Evolutionary conservation across 805 yeast genomes (phyloP), one percentile per base, ranked within the genome.

Genomic region (Pichia californica): DNA sequence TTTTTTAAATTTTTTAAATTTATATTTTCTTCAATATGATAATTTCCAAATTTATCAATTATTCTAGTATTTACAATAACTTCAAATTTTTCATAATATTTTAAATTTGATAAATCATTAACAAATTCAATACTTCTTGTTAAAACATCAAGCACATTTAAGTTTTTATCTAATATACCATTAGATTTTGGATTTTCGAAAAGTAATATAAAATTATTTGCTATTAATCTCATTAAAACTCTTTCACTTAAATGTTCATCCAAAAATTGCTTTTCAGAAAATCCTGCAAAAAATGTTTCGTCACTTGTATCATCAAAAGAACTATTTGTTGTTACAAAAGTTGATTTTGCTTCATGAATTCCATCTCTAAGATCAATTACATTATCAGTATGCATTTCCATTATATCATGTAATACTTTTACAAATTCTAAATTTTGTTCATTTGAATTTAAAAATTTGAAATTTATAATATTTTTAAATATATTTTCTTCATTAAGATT

Each of bases 361-460:
- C 98, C 99, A 47, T 79, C 78, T 14, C 96, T 86, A 43, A 91
- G 65, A 4, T 77, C 73, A 3, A 94, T 84, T 39, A 93, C 71
- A 4, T 95, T 88, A 58, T 93, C 95, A 14, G 87, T 74, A 59
- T 91, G 98, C 31, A 79, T 70, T 45, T 81, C 82, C 15, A 87
- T 75, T 49, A 87, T 80, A 36, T 74, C 65, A 19, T 68, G 63
- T 39, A 91, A 64, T 6, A 79, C 70, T 6, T 63, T 56, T 13
- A 78, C 72, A 50, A 88, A 78, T 35, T 57, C 53, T 3, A 59
- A 61, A 54, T 83, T 82, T 44, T 83, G 81, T 38, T 73, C 73
- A 14, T 71, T 45, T n/a, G n/a, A n/a, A 6, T 78, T 75, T 2
- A 56, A 38, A 16, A 63, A 55, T 41, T 49, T 59, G 29, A 76